Evolutionary conservation across 164 flowering plant genomes (phyloP), one percentile per base, ranked within the genome.

Genomic region (Dillenia turbinata): DNA sequence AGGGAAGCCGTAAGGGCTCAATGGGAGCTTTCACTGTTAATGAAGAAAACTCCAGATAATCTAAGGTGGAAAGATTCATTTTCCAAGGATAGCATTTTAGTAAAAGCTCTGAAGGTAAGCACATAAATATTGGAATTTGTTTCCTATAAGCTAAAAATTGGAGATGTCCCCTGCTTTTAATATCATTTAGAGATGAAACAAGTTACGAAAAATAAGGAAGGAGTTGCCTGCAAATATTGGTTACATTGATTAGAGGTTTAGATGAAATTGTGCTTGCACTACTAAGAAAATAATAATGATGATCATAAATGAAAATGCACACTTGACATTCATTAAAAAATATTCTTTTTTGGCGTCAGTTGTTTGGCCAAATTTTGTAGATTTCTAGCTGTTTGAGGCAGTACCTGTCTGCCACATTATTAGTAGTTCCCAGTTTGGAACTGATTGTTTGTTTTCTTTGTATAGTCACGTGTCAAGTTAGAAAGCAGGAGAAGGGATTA

Each of bases 1-100:
- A 77, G 62, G 65, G 87, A 79, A 76, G 91, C 88, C 22, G 91
- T 88, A 44, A 80, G 63, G 68, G 89, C 86, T 43, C 85, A 67
- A 22, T 88, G 90, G 87, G 86, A 88, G 61, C 46, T 76, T 57
- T 54, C 51, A 12, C 54, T 84, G 46, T 26, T 67, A 54, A 76
- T 70, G 65, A 89, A 76, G 54, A 69, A 71, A 59, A 66, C 77
- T 9, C 12, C 47, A 17, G 76, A 76, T 44, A 78, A 85, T 67
- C 58, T 75, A 55, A 69, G 69, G 54, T 92, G 98, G 93, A 84
- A 73, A 65, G 75, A 63, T 63, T 78, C 68, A 26, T 77, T 79
- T 61, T 87, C 90, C 55, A 79, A 72, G 66, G 82, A 86, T 73
- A 90, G 95, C 50, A 74, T 81, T 47, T 77, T 92, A 60, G 63